phyloP scores from a whole-genome alignment of 1,284 basidiomycete species.

The Puccinia coronata region DNA sequence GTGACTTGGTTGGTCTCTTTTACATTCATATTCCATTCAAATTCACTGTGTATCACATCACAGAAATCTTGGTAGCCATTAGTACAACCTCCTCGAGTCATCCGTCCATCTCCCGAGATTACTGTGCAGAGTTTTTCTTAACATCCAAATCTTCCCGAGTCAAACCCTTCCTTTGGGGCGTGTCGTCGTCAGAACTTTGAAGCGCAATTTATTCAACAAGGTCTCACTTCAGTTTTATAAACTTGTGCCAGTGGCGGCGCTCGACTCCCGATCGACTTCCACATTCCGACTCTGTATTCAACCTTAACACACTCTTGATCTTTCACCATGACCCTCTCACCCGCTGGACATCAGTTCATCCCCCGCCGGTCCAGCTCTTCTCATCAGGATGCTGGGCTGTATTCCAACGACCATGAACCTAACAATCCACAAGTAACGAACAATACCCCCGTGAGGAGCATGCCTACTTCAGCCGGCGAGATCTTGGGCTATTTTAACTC shows the following conservation, averaged over 20 bases:
- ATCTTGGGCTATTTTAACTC: background rate
- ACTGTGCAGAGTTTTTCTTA: background rate
- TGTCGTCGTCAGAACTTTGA: too few species aligned
- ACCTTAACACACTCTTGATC: background rate
- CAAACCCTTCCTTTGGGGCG: too few species aligned
- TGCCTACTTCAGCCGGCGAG: background rate
- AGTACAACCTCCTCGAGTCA: background rate
- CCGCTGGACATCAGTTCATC: conserved; percentile 15
- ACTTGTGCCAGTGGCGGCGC: too few species aligned
- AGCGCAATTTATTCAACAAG: too few species aligned
- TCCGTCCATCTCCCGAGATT: background rate
- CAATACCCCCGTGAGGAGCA: background rate
- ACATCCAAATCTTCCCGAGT: background rate
- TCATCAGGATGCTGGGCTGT: conserved; percentile 4
- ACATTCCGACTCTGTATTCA: background rate
- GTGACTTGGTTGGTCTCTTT: background rate
- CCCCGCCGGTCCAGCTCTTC: background rate
- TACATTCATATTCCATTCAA: background rate
- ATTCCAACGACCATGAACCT: background rate
- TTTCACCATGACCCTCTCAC: background rate
- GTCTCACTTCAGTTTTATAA: too few species aligned
- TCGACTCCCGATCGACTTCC: conserved; percentile 9
- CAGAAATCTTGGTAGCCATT: background rate
- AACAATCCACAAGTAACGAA: background rate
- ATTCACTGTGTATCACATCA: background rate